These are phyloP conservation scores for Umbilicus rupestris DNA, from an alignment of 164 flowering plant species.

Conservation along the genomic window DNA sequence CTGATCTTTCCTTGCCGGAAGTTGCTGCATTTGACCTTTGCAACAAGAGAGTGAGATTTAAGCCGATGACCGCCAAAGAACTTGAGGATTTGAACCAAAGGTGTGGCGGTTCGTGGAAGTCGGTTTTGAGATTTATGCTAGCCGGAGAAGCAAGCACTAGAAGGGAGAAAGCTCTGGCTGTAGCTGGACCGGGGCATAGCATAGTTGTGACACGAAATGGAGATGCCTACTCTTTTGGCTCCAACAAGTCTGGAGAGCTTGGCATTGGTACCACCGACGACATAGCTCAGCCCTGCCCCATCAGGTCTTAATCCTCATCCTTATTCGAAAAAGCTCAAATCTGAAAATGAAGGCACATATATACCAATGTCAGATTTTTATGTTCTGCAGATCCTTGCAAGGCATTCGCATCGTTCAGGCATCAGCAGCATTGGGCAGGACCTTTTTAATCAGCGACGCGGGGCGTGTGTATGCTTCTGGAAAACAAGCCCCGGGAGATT, in stretches of 20 bases:
- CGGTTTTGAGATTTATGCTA: conserved; percentile 75
- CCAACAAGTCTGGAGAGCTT: conserved; percentile 88
- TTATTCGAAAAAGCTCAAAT: neutral
- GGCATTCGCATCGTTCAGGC: conserved; percentile 93
- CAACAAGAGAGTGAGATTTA: conserved; percentile 77
- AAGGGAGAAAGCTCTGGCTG: conserved; percentile 81
- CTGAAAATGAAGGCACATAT: conserved; percentile 11
- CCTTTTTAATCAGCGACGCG: conserved; percentile 85
- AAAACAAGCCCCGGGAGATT: conserved; percentile 87
- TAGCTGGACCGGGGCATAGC: conserved; percentile 96
- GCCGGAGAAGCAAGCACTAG: conserved; percentile 86
- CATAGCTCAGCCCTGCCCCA: conserved; percentile 63
- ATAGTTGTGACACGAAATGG: conserved; percentile 83
- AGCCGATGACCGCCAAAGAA: conserved; percentile 61
- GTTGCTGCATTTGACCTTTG: conserved; percentile 97
- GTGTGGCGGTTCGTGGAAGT: conserved; percentile 97
- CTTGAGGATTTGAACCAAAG: conserved; percentile 42
- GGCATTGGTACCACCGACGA: conserved; percentile 87
- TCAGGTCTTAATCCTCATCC: conserved; percentile 47
- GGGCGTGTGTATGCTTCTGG: conserved; percentile 89
- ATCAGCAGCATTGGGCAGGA: conserved; percentile 81
- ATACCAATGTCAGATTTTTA: neutral
- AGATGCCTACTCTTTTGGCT: conserved; percentile 75
- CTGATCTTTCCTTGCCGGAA: conserved; percentile 69
- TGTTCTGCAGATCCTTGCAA: conserved; percentile 68